Conservation (phyloP, 2,329 filamentous ascomycete genomes). For the Ophiosphaerella narmari region DNA sequence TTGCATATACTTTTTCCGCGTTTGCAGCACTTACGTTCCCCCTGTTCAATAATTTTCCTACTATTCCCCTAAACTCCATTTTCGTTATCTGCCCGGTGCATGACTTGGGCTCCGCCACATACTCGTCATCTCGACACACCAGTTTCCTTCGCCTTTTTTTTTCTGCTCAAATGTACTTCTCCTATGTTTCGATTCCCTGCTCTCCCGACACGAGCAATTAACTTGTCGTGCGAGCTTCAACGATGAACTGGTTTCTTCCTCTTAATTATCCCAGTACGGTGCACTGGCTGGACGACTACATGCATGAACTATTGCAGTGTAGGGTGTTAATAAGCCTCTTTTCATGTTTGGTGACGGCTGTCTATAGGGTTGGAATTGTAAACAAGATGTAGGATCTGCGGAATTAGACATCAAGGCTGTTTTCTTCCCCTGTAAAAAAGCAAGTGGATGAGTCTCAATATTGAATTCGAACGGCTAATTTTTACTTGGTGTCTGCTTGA, state of each 20-base stretch:
- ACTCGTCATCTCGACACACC: conserved; percentile 8
- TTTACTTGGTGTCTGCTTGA: too few species aligned
- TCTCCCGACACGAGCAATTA: not conserved
- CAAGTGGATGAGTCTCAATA: too few species aligned
- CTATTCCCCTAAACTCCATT: conserved; percentile 17
- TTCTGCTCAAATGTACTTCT: not conserved
- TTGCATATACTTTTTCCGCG: conserved; percentile 36
- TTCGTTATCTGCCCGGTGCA: conserved; percentile 36
- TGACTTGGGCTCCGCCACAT: conserved; percentile 16
- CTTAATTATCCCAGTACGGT: not conserved
- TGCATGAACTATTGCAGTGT: too few species aligned
- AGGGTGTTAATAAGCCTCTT: too few species aligned
- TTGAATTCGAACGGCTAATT: too few species aligned
- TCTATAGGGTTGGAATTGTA: too few species aligned
- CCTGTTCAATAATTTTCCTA: conserved; percentile 11
- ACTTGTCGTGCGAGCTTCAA: not conserved
- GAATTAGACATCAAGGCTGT: too few species aligned
- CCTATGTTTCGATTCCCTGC: not conserved
- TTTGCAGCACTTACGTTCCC: conserved; percentile 10
- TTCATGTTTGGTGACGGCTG: too few species aligned
- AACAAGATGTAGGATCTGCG: too few species aligned
- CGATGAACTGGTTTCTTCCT: not conserved
- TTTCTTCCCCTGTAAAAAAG: too few species aligned
- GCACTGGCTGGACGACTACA: too few species aligned
- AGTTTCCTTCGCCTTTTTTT: conserved; percentile 2